Conservation (phyloP, 2,329 filamentous ascomycete species). For the Neurospora sp. region DNA sequence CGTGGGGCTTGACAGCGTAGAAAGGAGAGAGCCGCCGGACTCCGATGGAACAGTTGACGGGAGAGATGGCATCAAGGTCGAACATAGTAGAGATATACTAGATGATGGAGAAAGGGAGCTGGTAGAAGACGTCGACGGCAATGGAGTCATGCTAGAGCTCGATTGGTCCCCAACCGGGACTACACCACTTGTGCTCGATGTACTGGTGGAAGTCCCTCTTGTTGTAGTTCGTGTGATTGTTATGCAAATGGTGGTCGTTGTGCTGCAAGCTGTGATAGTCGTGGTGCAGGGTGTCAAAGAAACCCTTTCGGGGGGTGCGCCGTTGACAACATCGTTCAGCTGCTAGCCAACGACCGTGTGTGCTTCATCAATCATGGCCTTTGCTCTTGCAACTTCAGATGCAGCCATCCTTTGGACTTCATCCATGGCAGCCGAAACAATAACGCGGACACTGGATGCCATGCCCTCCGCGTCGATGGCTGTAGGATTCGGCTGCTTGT, state of each 20-base stretch:
- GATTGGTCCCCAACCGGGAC: neutral
- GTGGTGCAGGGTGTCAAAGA: constrained; percentile 9
- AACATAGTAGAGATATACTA: neutral
- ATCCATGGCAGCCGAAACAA: constrained; percentile 9
- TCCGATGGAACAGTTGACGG: neutral
- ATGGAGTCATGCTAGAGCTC: neutral
- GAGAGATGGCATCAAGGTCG: neutral
- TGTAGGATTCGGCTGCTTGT: neutral
- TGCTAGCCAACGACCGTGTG: constrained; percentile 4
- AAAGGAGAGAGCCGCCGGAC: neutral
- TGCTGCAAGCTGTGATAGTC: constrained; percentile 8
- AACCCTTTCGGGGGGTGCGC: constrained; percentile 2
- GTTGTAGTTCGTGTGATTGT: constrained; percentile 5
- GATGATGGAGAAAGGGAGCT: neutral
- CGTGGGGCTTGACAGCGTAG: neutral
- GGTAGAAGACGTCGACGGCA: neutral
- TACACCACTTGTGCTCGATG: neutral
- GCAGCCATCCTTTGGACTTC: constrained; percentile 9
- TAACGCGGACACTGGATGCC: constrained; percentile 7
- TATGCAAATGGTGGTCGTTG: constrained; percentile 5
- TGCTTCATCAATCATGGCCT: constrained; percentile 7
- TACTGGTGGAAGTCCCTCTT: neutral
- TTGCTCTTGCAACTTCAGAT: constrained; percentile 7
- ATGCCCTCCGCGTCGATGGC: constrained; percentile 6
- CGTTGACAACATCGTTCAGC: constrained; percentile 4